A percentile compares a stretch with the other conserved stretches of the same genome.
Evolutionary conservation across 441 rosid genomes (phyloP).

Genomic region (Eruca vesicaria): DNA sequence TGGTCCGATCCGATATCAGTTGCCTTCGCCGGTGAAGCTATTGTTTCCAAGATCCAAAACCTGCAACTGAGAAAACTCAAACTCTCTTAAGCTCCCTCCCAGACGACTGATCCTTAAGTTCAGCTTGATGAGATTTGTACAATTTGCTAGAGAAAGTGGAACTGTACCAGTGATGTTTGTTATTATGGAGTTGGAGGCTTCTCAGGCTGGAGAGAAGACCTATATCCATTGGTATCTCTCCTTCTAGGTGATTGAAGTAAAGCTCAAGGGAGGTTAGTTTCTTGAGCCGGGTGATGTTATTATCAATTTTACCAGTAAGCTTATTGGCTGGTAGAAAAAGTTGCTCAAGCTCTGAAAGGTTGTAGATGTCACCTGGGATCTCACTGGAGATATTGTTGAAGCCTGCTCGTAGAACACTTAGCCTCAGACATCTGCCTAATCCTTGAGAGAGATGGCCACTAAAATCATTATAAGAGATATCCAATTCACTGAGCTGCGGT

Average conservation of each 20-base stretch:
- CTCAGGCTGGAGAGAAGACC: conserved; percentile 55
- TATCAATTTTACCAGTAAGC: conserved; percentile 48
- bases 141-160: conserved; percentile 59
- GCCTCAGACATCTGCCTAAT: conserved; percentile 50
- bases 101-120: conserved; percentile 61
- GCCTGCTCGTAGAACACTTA: conserved; percentile 56
- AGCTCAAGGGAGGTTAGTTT: conserved; percentile 56
- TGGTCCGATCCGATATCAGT: no score
- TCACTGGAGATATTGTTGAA: conserved; percentile 61
- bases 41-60: conserved; percentile 76
- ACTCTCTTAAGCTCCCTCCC: conserved; percentile 46
- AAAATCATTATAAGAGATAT: conserved; percentile 60
- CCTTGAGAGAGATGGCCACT: conserved; percentile 47
- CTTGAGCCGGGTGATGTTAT: conserved; percentile 39
- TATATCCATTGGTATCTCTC: conserved; percentile 51
- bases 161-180: conserved; percentile 56
- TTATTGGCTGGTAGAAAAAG: conserved; percentile 53
- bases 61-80: conserved; percentile 50
- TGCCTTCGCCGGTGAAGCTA: no score
- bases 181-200: conserved; percentile 57
- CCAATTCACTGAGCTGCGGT: conserved; percentile 39
- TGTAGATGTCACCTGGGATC: conserved; percentile 56
- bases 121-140: conserved; percentile 50
- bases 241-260: conserved; percentile 50
- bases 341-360: conserved; percentile 38